Percentiles rank a stretch among this genome's conserved stretches.
Conservation (phyloP, 306 rosid genomes). For the Albizia julibrissin region DNA sequence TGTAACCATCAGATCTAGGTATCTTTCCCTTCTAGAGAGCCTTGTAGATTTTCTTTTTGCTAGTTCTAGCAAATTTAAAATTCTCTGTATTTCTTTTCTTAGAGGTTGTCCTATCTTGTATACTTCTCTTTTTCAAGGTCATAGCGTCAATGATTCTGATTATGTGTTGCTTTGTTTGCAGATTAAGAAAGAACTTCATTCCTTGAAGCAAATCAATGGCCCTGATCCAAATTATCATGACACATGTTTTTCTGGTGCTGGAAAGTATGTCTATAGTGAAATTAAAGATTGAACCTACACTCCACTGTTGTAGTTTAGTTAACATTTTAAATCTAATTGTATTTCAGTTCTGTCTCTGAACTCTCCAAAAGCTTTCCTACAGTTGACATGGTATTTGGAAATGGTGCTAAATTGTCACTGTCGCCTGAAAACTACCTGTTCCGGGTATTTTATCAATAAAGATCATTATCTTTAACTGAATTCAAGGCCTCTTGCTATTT, state of each 20-base stretch:
- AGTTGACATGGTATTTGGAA: conserved; percentile 89
- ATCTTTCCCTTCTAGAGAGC: neutral
- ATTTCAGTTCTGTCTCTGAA: conserved; percentile 65
- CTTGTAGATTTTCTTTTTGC: conserved; percentile 7
- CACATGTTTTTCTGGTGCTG: conserved; percentile 85
- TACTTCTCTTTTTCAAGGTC: conserved; percentile 11
- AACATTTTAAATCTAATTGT: conserved; percentile 31
- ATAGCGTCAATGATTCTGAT: conserved; percentile 11
- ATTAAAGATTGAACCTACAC: conserved; percentile 11
- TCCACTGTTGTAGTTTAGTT: conserved; percentile 29
- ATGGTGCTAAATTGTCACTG: conserved; percentile 69
- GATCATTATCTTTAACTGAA: conserved; percentile 16
- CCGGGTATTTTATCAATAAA: conserved; percentile 55
- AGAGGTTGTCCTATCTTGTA: neutral
- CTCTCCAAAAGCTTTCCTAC: conserved; percentile 70
- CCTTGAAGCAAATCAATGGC: conserved; percentile 66
- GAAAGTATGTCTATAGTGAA: conserved; percentile 56
- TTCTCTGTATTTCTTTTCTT: conserved; percentile 24
- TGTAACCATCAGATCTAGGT: neutral
- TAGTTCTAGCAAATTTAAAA: conserved; percentile 1
- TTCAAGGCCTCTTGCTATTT: conserved; percentile 29
- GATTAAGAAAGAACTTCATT: conserved; percentile 73
- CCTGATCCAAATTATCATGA: conserved; percentile 93
- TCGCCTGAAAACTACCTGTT: conserved; percentile 95
- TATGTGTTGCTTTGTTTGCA: conserved; percentile 43